Evolutionary conservation across 805 yeast species (phyloP).

Genomic region (Ogataea methylovora): DNA sequence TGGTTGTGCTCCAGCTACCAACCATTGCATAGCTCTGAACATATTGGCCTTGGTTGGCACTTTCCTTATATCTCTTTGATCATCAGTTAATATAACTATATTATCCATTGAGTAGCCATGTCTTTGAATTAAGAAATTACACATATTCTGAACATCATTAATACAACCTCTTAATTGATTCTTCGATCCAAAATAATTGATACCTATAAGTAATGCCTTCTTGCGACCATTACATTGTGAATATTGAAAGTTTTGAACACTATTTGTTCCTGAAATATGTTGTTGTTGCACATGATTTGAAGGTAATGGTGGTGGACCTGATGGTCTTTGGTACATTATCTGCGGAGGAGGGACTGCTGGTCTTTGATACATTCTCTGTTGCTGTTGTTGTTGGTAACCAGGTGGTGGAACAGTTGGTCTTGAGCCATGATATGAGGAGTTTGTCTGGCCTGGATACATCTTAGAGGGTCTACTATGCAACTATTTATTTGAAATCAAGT

Average conservation of each 20-base stretch:
- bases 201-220: conserved; percentile 73
- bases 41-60: conserved; percentile 67
- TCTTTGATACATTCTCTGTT: conserved; percentile 6
- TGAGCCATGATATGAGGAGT: no score
- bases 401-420: no score
- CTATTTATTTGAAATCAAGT: no score
- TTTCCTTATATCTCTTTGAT: conserved; percentile 33
- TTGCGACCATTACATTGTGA: conserved; percentile 65
- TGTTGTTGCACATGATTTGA: conserved; percentile 11
- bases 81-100: conserved; percentile 56
- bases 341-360: conserved; percentile 11
- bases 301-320: conserved; percentile 10
- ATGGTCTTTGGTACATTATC: conserved; percentile 6
- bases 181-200: conserved; percentile 62
- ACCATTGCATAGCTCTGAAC: conserved; percentile 75
- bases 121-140: conserved; percentile 22
- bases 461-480: no score
- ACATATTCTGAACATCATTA: conserved; percentile 61
- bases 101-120: conserved; percentile 47
- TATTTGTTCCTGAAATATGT: conserved; percentile 25
- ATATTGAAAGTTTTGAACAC: conserved; percentile 34
- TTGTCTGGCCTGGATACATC: no score
- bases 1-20: conserved; percentile 62
- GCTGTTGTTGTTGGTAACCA: background rate
- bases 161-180: conserved; percentile 70